These are phyloP conservation scores for Paraleonurus japonicus DNA, from an alignment of 257 asterid species.

Conservation along the genomic window DNA sequence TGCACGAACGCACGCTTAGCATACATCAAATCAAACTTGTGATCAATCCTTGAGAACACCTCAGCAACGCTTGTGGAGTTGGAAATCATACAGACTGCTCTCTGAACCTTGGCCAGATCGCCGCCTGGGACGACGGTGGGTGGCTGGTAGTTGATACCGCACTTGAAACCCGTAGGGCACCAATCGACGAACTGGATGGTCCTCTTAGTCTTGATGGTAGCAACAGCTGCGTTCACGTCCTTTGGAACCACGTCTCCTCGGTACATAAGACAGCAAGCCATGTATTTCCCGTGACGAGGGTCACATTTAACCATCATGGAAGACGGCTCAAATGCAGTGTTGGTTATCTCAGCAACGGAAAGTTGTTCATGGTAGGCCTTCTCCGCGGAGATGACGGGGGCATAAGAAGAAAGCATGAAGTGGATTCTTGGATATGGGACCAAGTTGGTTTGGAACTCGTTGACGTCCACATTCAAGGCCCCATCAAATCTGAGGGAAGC, in stretches of 20 bases:
- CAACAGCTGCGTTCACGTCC: constrained; percentile 96
- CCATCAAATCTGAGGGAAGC: constrained; percentile 94
- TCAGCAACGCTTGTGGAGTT: constrained; percentile 97
- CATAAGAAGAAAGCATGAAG: constrained; percentile 95
- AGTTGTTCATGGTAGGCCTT: constrained; percentile 95
- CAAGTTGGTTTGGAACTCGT: constrained; percentile 94
- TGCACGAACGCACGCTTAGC: constrained; percentile 93
- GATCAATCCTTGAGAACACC: constrained; percentile 93
- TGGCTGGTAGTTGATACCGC: constrained; percentile 96
- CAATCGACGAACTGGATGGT: constrained; percentile 95
- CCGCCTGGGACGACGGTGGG: constrained; percentile 98
- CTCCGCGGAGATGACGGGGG: constrained; percentile 92
- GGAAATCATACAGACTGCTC: constrained; percentile 97
- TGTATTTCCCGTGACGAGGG: constrained; percentile 94
- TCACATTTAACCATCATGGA: constrained; percentile 98
- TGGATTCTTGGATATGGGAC: constrained; percentile 96
- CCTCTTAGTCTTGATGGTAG: constrained; percentile 95
- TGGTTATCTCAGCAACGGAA: constrained; percentile 90
- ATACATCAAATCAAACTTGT: constrained; percentile 88
- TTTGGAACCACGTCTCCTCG: constrained; percentile 95
- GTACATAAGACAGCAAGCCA: constrained; percentile 98
- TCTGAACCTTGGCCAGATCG: constrained; percentile 88
- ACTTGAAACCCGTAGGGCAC: constrained; percentile 98
- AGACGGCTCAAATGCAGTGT: constrained; percentile 94
- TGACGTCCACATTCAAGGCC: constrained; percentile 88